These are phyloP conservation scores for Emmonsiellopsis sp. DNA, from an alignment of 2,329 filamentous ascomycete genomes.

Conservation along the genomic window DNA sequence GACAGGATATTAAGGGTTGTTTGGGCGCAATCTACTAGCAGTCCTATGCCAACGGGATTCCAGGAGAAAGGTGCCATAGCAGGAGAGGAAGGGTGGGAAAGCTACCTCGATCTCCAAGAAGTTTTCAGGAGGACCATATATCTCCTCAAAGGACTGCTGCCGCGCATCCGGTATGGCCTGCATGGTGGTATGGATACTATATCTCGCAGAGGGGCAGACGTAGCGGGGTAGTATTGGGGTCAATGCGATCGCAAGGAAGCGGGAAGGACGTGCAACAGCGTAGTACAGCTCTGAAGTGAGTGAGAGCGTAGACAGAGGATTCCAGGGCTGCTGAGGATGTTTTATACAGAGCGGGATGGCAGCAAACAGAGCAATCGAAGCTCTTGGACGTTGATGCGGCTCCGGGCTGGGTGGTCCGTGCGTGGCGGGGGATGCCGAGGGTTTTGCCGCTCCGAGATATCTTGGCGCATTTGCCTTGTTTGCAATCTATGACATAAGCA, in stretches of 20 bases:
- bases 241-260: no score
- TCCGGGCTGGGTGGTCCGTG: background rate
- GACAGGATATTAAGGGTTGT: background rate
- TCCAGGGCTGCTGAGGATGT: no score
- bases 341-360: no score
- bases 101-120: slow-evolving; percentile 87
- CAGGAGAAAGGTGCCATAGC: background rate
- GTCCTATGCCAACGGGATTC: background rate
- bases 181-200: slow-evolving; percentile 32
- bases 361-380: background rate
- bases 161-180: slow-evolving; percentile 60
- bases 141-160: slow-evolving; percentile 95
- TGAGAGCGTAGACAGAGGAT: no score
- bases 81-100: background rate
- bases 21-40: background rate
- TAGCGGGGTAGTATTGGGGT: background rate
- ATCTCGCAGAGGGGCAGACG: no score
- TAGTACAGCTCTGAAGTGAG: no score
- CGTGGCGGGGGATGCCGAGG: background rate
- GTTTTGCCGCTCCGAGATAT: background rate
- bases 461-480: background rate
- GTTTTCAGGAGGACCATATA: slow-evolving; percentile 97
- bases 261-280: no score
- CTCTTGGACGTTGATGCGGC: background rate
- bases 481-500: background rate